A percentile compares a stretch with the other conserved stretches of the same genome.
These are phyloP conservation scores for Actinomucor elegans DNA, from an alignment of 371 early-diverging fungal species.

Conservation along the genomic window DNA sequence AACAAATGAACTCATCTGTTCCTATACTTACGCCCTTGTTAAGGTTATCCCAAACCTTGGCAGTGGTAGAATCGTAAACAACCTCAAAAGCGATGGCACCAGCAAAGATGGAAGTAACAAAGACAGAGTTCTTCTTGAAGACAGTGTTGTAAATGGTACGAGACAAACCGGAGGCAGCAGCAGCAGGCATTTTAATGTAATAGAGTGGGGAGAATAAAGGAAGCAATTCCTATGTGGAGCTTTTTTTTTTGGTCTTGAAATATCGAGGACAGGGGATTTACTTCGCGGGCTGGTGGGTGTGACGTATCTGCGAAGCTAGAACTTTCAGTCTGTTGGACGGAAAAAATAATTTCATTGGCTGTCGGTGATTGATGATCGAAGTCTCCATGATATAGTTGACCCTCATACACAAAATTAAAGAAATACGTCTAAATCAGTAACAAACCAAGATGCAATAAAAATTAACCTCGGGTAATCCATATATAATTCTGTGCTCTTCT, in stretches of 20 bases:
- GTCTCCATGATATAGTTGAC: too few species aligned
- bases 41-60: constrained; percentile 72
- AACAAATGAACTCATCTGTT: too few species aligned
- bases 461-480: too few species aligned
- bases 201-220: constrained; percentile 14
- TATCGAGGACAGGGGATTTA: constrained; percentile 4
- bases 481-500: too few species aligned
- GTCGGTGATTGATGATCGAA: too few species aligned
- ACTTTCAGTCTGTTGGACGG: too few species aligned
- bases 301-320: too few species aligned
- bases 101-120: constrained; percentile 71
- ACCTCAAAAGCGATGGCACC: constrained; percentile 80
- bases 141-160: constrained; percentile 66
- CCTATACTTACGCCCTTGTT: constrained; percentile 82
- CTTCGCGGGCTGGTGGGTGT: too few species aligned
- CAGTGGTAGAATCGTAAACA: constrained; percentile 67
- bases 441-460: too few species aligned
- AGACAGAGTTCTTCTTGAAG: constrained; percentile 76
- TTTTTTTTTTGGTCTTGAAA: background rate
- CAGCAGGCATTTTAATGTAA: constrained; percentile 40
- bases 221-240: background rate
- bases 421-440: too few species aligned
- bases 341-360: too few species aligned
- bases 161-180: constrained; percentile 39
- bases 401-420: too few species aligned